Percentiles rank a stretch among this genome's conserved stretches.
phyloP scores from a whole-genome alignment of 2,329 filamentous ascomycete genomes.

The Phyllosticta citriasiana region DNA sequence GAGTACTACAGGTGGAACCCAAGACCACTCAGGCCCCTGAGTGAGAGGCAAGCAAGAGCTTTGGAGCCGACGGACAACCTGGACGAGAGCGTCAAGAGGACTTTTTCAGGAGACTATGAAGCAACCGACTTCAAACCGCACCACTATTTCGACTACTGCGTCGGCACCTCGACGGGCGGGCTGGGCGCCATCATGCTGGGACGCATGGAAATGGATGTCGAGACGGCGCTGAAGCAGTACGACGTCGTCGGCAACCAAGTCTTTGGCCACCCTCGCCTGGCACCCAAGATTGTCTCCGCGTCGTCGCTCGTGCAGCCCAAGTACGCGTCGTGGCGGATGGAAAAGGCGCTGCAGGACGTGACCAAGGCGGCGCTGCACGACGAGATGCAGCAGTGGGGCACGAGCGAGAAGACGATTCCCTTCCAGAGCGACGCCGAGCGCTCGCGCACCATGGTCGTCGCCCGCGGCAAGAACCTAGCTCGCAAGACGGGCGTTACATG shows the following conservation, averaged over 20 bases:
- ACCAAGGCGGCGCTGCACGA: neutral
- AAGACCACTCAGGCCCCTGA: neutral
- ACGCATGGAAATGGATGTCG: conserved; percentile 14
- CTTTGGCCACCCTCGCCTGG: conserved; percentile 11
- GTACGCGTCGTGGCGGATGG: conserved; percentile 10
- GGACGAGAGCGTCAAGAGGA: neutral
- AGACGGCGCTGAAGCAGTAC: conserved; percentile 12
- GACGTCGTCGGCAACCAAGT: conserved; percentile 11
- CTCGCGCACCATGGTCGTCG: neutral
- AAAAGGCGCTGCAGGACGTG: conserved; percentile 6
- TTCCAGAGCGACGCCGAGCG: conserved; percentile 4
- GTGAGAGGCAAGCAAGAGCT: neutral
- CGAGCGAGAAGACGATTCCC: conserved; percentile 7
- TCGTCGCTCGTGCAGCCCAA: conserved; percentile 4
- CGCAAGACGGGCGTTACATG: neutral
- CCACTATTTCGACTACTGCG: conserved; percentile 17
- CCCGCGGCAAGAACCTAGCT: neutral
- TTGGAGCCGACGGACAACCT: neutral
- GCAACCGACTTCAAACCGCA: conserved; percentile 10
- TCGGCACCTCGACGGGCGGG: conserved; percentile 15
- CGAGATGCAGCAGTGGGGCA: conserved; percentile 4
- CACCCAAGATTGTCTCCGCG: neutral
- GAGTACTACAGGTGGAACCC: conserved; percentile 6
- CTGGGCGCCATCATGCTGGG: conserved; percentile 17
- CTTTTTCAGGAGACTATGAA: neutral